Percentiles rank a stretch among this genome's conserved stretches.
Evolutionary conservation across 2,329 filamentous ascomycete species (phyloP).

Genomic region (Penicillium sp.): DNA sequence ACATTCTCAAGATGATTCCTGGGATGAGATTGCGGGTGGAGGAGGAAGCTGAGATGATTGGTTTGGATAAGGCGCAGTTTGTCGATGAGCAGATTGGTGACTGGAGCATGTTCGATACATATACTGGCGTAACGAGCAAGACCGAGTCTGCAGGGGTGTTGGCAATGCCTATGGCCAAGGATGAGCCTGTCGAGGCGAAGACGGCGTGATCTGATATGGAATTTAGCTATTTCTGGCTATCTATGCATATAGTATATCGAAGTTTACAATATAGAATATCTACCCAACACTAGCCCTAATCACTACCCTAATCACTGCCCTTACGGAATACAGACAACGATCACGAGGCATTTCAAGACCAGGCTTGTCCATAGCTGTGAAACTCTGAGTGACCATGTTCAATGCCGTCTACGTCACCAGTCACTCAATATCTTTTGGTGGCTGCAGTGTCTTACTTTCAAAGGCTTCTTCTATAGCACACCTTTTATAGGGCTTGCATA

Average conservation of each 20-base stretch:
- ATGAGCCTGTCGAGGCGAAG: constrained; percentile 5
- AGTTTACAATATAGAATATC: no score
- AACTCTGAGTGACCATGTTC: no score
- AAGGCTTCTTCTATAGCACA: no score
- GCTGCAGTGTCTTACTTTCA: no score
- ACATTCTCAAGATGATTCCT: constrained; percentile 52
- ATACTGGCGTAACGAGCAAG: constrained; percentile 3
- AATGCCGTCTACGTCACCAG: no score
- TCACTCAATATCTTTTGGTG: no score
- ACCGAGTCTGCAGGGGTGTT: neutral
- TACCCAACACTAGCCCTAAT: no score
- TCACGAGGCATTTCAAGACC: no score
- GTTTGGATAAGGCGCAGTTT: constrained; percentile 54
- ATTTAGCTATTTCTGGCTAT: neutral
- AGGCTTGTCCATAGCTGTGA: no score
- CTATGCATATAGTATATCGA: neutral
- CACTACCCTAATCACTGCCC: no score
- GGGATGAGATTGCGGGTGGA: constrained; percentile 52
- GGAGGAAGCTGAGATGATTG: constrained; percentile 54
- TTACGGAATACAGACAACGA: no score
- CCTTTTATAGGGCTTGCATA: neutral
- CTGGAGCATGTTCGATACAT: constrained; percentile 37
- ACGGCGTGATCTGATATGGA: neutral
- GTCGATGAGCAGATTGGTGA: constrained; percentile 56
- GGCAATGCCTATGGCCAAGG: neutral